These are phyloP conservation scores for Penicillium sp. DNA, from an alignment of 2,329 filamentous ascomycete species.

Conservation along the genomic window DNA sequence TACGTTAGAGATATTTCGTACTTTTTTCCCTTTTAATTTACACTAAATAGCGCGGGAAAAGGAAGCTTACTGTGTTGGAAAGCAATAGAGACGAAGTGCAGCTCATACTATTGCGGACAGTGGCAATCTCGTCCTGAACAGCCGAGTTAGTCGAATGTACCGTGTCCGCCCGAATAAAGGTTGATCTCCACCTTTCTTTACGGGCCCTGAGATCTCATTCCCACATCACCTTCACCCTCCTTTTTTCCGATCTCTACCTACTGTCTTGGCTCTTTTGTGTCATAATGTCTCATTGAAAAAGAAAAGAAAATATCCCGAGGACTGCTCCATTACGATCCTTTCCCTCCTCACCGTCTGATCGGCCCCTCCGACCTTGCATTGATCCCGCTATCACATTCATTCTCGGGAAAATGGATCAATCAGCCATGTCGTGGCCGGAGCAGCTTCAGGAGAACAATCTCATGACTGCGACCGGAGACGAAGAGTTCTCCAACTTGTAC, in stretches of 20 bases:
- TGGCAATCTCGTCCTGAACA: neutral
- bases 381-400: neutral
- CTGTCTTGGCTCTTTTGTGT: neutral
- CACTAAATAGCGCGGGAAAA: conserved; percentile 16
- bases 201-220: neutral
- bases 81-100: too few species aligned
- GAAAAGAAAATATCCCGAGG: too few species aligned
- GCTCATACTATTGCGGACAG: too few species aligned
- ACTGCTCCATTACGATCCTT: neutral
- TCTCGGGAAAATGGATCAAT: conserved; percentile 37
- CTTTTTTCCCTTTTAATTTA: too few species aligned
- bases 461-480: conserved; percentile 40
- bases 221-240: neutral
- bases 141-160: conserved; percentile 2
- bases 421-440: conserved; percentile 40
- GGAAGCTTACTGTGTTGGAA: too few species aligned
- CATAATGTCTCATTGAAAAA: neutral
- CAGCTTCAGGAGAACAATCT: conserved; percentile 40
- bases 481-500: conserved; percentile 50
- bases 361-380: neutral
- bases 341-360: neutral
- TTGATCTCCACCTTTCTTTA: conserved; percentile 6
- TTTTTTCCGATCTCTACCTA: conserved; percentile 2
- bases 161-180: conserved; percentile 17
- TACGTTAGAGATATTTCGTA: neutral